These are phyloP conservation scores for Syzygium oleosum DNA, from an alignment of 345 rosid species.

Conservation along the genomic window DNA sequence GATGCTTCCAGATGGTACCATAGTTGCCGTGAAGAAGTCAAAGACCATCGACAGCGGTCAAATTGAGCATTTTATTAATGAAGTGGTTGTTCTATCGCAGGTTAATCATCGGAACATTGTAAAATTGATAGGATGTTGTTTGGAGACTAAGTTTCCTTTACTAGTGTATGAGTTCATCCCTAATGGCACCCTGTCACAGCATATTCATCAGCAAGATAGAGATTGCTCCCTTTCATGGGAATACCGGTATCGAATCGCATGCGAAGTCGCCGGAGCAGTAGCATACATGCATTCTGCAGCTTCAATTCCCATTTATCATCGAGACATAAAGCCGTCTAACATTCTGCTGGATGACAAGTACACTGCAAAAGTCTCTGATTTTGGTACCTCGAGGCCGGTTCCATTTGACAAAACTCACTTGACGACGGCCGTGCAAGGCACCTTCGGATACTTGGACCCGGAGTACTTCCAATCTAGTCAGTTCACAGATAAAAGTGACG, in stretches of 20 bases:
- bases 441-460: conserved; percentile 38
- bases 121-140: conserved; percentile 35
- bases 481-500: conserved; percentile 33
- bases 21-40: conserved; percentile 39
- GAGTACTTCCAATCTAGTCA: conserved; percentile 25
- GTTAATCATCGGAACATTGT: conserved; percentile 41
- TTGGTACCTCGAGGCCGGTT: conserved; percentile 38
- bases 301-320: conserved; percentile 21
- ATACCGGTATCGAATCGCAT: conserved; percentile 20
- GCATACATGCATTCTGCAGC: conserved; percentile 30
- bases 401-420: conserved; percentile 30
- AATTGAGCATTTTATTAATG: conserved; percentile 36
- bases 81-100: conserved; percentile 31
- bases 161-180: conserved; percentile 30
- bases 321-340: conserved; percentile 34
- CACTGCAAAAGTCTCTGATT: conserved; percentile 36
- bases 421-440: conserved; percentile 35
- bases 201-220: conserved; percentile 15
- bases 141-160: conserved; percentile 37
- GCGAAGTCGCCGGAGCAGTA: conserved; percentile 19
- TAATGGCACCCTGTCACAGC: conserved; percentile 32
- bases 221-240: conserved; percentile 18
- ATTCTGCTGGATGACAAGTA: conserved; percentile 30
- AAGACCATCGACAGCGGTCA: conserved; percentile 22
- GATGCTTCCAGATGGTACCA: conserved; percentile 13